Conservation (phyloP, 176 grass and related monocot genomes). For the Aegilops umbellulata region DNA sequence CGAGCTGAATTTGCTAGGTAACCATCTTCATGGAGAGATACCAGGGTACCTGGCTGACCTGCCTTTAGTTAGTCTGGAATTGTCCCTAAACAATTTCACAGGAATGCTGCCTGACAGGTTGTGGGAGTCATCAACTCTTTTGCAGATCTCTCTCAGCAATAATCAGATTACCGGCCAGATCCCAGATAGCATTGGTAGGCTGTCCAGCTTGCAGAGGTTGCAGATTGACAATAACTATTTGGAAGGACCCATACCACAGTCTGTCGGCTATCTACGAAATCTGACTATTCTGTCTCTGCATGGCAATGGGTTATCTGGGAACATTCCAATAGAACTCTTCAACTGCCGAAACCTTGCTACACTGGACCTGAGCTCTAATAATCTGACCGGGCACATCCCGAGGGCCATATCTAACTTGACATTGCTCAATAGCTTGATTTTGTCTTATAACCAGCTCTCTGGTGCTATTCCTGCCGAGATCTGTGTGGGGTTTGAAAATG, state of each 20-base stretch:
- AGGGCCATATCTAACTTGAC: slow-evolving; percentile 67
- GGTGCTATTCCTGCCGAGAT: slow-evolving; percentile 72
- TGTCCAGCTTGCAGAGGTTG: slow-evolving; percentile 66
- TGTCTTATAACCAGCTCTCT: slow-evolving; percentile 77
- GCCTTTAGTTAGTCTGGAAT: slow-evolving; percentile 70
- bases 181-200: slow-evolving; percentile 58
- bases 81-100: slow-evolving; percentile 79
- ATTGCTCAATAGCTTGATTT: slow-evolving; percentile 79
- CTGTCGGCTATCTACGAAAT: slow-evolving; percentile 68
- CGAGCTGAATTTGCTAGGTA: slow-evolving; percentile 69
- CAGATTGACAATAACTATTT: slow-evolving; percentile 78
- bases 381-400: slow-evolving; percentile 68
- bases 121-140: slow-evolving; percentile 69
- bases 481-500: slow-evolving; percentile 70
- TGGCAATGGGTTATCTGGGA: slow-evolving; percentile 76
- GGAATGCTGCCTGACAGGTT: slow-evolving; percentile 62
- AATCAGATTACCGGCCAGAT: slow-evolving; percentile 71
- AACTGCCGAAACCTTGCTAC: slow-evolving; percentile 76
- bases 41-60: slow-evolving; percentile 72
- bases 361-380: slow-evolving; percentile 78
- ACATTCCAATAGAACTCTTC: slow-evolving; percentile 84
- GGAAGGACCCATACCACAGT: slow-evolving; percentile 65
- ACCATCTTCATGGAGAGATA: slow-evolving; percentile 84
- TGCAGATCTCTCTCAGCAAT: slow-evolving; percentile 69
- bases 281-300: slow-evolving; percentile 78